A percentile compares a stretch with the other conserved stretches of the same genome.
These are phyloP conservation scores for Biscogniauxia marginata DNA, from an alignment of 2,329 filamentous ascomycete genomes.

Conservation along the genomic window DNA sequence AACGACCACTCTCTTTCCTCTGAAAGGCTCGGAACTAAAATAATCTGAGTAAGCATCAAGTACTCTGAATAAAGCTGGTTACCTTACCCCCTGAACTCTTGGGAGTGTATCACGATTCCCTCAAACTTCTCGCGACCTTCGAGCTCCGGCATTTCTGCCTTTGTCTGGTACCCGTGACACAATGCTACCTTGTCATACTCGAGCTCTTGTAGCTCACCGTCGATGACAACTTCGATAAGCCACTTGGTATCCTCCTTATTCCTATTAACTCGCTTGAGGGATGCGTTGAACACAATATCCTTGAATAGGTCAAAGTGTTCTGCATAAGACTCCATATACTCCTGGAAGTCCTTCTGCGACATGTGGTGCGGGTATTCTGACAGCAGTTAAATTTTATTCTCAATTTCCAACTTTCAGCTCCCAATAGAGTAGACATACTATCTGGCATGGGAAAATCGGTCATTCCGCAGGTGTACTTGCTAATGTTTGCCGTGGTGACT, in stretches of 20 bases:
- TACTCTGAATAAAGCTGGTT: not conserved
- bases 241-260: conserved; percentile 32
- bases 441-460: conserved; percentile 44
- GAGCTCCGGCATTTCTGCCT: conserved; percentile 36
- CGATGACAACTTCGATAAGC: conserved; percentile 31
- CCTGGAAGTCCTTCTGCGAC: conserved; percentile 29
- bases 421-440: conserved; percentile 23
- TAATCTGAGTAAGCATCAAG: conserved; percentile 8
- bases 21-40: conserved; percentile 34
- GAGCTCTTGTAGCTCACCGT: conserved; percentile 20
- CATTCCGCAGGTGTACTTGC: conserved; percentile 40
- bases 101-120: conserved; percentile 40
- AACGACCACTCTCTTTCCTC: conserved; percentile 42
- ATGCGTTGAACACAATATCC: conserved; percentile 34
- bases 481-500: conserved; percentile 36
- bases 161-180: conserved; percentile 34
- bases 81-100: conserved; percentile 33
- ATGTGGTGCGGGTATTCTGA: conserved; percentile 30
- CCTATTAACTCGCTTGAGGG: conserved; percentile 30
- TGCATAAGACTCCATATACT: conserved; percentile 42
- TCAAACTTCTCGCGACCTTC: conserved; percentile 37
- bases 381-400: conserved; percentile 5
- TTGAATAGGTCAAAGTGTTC: conserved; percentile 37
- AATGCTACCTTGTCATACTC: conserved; percentile 40
- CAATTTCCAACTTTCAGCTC: too few species aligned